phyloP scores from a whole-genome alignment of 78 protist species.

The Neovahlkampfia damariscottae region DNA sequence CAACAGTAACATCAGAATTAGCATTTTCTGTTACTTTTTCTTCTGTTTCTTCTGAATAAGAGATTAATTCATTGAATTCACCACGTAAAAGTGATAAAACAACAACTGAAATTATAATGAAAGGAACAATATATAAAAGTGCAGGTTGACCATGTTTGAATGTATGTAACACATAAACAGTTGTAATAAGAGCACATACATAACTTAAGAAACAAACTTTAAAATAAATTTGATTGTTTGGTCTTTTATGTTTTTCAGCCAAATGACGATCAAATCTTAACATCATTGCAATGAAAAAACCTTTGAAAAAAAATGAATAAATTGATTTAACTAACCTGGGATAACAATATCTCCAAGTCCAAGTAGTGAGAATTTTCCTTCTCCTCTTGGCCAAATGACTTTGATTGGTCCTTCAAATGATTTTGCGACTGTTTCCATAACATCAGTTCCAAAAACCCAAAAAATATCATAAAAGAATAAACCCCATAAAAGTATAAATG shows the following conservation, averaged over 20 bases:
- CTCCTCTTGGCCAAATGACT: slow-evolving; percentile 65
- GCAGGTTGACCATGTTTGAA: slow-evolving; percentile 89
- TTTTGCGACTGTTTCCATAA: slow-evolving; percentile 87
- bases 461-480: slow-evolving; percentile 81
- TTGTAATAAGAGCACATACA: slow-evolving; percentile 50
- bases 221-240: slow-evolving; percentile 35
- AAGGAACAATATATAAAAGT: slow-evolving; percentile 74
- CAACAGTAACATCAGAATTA: neutral
- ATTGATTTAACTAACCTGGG: no score
- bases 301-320: no score
- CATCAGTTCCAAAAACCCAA: slow-evolving; percentile 88
- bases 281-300: slow-evolving; percentile 61
- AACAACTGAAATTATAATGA: neutral
- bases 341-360: slow-evolving; percentile 94
- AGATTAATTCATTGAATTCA: neutral
- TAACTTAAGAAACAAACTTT: slow-evolving; percentile 34
- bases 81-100: slow-evolving; percentile 7
- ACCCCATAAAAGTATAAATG: slow-evolving; percentile 40
- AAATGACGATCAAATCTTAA: slow-evolving; percentile 52
- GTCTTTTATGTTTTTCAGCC: neutral
- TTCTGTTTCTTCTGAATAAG: slow-evolving; percentile 6
- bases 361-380: slow-evolving; percentile 69
- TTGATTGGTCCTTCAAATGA: slow-evolving; percentile 85
- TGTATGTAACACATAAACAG: slow-evolving; percentile 69
- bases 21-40: no score